These are phyloP conservation scores for Aphanoascus verrucosus DNA, from an alignment of 2,329 filamentous ascomycete genomes.

Conservation along the genomic window DNA sequence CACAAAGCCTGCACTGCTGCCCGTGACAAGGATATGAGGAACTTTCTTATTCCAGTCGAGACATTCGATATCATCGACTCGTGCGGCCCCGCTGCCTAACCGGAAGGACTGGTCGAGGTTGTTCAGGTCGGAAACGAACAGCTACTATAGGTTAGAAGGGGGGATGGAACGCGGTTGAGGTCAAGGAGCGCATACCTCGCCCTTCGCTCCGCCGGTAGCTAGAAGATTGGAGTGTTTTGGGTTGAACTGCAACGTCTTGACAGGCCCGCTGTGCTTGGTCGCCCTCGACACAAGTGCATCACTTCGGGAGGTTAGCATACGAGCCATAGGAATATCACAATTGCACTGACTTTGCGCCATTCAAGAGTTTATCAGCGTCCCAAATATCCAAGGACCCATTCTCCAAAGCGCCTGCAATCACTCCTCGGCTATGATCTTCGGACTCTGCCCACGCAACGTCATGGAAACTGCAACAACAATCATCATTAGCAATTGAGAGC, in stretches of 20 bases:
- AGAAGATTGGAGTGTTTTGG: slow-evolving; percentile 81
- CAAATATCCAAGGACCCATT: slow-evolving; percentile 88
- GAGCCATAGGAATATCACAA: neutral
- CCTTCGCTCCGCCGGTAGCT: slow-evolving; percentile 85
- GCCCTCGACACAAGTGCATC: slow-evolving; percentile 80
- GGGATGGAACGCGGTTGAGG: neutral
- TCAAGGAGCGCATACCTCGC: slow-evolving; percentile 46
- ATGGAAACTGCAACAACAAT: slow-evolving; percentile 57
- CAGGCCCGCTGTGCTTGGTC: slow-evolving; percentile 79
- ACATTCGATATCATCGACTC: slow-evolving; percentile 90
- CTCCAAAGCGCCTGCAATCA: slow-evolving; percentile 91
- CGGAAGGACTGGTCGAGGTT: slow-evolving; percentile 80
- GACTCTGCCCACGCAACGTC: slow-evolving; percentile 90
- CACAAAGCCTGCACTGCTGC: slow-evolving; percentile 84
- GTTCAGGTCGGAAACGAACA: slow-evolving; percentile 91
- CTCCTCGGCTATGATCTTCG: slow-evolving; percentile 66
- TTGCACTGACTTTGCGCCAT: slow-evolving; percentile 39
- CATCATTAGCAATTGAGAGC: slow-evolving; percentile 19
- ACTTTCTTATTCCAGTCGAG: slow-evolving; percentile 99
- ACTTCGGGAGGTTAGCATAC: slow-evolving; percentile 23
- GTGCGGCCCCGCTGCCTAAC: slow-evolving; percentile 74
- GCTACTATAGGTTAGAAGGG: slow-evolving; percentile 27
- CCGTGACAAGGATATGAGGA: slow-evolving; percentile 88
- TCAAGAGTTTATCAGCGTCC: slow-evolving; percentile 65
- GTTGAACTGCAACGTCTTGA: slow-evolving; percentile 96